Evolutionary conservation across 257 asterid species (phyloP).

Genomic region (Solanum paucissectum): DNA sequence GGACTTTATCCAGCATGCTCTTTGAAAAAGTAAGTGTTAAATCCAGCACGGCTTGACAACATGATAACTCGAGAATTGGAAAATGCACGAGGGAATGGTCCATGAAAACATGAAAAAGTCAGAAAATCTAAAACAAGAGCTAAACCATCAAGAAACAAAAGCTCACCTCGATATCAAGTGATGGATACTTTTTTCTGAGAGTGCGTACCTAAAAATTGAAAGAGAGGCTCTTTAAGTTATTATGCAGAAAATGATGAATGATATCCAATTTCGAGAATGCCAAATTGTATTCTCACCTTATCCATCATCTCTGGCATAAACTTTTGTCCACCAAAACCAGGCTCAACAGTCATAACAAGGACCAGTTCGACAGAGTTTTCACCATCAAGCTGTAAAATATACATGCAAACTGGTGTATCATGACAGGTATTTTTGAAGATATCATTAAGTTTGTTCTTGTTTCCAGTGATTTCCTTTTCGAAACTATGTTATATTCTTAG

Average conservation of each 20-base stretch:
- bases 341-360: conserved; percentile 93
- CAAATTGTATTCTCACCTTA: conserved; percentile 37
- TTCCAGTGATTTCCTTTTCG: background rate
- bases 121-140: background rate
- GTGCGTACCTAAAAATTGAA: conserved; percentile 40
- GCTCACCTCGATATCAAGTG: conserved; percentile 75
- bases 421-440: background rate
- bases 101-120: background rate
- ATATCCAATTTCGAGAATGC: background rate
- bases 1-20: too few species aligned
- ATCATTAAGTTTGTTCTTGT: background rate
- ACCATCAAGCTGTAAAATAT: conserved; percentile 44
- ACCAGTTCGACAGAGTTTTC: conserved; percentile 71
- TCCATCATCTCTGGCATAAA: conserved; percentile 95
- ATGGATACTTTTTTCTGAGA: conserved; percentile 59
- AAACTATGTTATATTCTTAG: background rate
- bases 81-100: background rate
- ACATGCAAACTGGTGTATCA: background rate
- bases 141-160: background rate
- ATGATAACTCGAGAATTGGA: background rate
- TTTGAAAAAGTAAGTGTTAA: background rate
- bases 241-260: background rate
- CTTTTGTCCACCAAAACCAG: conserved; percentile 97
- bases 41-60: background rate
- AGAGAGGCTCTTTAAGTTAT: background rate